phyloP scores from a whole-genome alignment of 768 basidiomycete genomes.

The Panellus pusillus region DNA sequence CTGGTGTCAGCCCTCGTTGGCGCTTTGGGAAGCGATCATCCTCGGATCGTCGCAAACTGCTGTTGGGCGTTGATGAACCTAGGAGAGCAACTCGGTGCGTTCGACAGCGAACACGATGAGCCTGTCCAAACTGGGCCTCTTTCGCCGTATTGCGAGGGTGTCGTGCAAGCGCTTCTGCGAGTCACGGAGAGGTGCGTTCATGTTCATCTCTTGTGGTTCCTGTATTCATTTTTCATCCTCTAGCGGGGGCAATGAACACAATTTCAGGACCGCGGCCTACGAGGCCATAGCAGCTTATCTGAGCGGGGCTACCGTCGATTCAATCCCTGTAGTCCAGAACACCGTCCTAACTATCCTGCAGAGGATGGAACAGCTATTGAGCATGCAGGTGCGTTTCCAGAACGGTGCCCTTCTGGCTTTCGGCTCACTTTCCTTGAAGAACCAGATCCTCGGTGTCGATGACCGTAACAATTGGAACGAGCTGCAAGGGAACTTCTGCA shows the following conservation, averaged over 20 bases:
- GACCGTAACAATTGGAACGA: conserved; percentile 99
- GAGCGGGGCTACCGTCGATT: conserved; percentile 76
- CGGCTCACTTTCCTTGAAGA: conserved; percentile 41
- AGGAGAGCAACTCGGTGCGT: conserved; percentile 79
- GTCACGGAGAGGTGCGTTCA: conserved; percentile 79
- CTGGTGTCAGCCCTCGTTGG: conserved; percentile 81
- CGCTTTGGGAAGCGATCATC: conserved; percentile 70
- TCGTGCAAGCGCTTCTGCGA: conserved; percentile 79
- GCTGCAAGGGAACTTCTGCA: conserved; percentile 92
- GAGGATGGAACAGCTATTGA: conserved; percentile 86
- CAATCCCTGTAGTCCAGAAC: conserved; percentile 77
- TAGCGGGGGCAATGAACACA: conserved; percentile 83
- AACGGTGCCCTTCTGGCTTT: background rate
- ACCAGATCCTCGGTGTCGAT: conserved; percentile 92
- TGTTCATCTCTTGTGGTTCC: background rate
- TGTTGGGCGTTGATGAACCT: conserved; percentile 98
- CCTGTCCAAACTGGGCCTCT: conserved; percentile 60
- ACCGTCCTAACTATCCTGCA: conserved; percentile 80
- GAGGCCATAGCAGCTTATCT: conserved; percentile 91
- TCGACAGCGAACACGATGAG: conserved; percentile 63
- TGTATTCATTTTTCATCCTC: conserved; percentile 14
- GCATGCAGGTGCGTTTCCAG: conserved; percentile 65
- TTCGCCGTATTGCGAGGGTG: conserved; percentile 85
- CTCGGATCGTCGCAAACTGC: conserved; percentile 88
- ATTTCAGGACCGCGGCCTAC: conserved; percentile 93